Conservation (phyloP, 140 eudicot species). For the Ambrosia hybrid region DNA sequence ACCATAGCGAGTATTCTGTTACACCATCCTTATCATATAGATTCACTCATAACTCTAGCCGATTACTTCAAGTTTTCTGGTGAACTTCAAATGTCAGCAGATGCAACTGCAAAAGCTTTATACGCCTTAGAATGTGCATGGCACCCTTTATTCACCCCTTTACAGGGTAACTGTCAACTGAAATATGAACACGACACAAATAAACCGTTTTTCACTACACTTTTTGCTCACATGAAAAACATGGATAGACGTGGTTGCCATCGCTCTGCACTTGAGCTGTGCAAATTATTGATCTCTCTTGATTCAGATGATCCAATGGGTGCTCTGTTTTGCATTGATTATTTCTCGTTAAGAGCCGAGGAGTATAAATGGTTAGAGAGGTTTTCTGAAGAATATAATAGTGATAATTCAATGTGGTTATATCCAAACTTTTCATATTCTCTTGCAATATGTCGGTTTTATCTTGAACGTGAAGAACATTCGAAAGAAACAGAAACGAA, state of each 20-base stretch:
- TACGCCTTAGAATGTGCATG: conserved; percentile 96
- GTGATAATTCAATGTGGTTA: conserved; percentile 71
- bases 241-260: conserved; percentile 97
- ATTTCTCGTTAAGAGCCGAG: conserved; percentile 73
- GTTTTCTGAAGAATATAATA: conserved; percentile 70
- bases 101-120: conserved; percentile 67
- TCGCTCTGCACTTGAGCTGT: conserved; percentile 90
- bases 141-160: conserved; percentile 75
- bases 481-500: conserved; percentile 25
- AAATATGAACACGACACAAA: conserved; percentile 68
- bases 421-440: conserved; percentile 84
- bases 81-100: conserved; percentile 87
- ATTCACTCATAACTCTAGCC: conserved; percentile 78
- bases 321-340: conserved; percentile 75
- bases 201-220: conserved; percentile 57
- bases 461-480: conserved; percentile 54
- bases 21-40: conserved; percentile 83
- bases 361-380: conserved; percentile 81
- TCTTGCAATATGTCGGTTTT: conserved; percentile 79
- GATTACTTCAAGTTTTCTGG: conserved; percentile 84
- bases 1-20: conserved; percentile 68
- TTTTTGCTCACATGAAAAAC: conserved; percentile 85
- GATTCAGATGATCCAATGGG: conserved; percentile 95
- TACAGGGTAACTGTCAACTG: conserved; percentile 55
- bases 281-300: conserved; percentile 73